Conservation (phyloP, 495 filamentous ascomycete genomes). For the Stereocaulon alpinum region DNA sequence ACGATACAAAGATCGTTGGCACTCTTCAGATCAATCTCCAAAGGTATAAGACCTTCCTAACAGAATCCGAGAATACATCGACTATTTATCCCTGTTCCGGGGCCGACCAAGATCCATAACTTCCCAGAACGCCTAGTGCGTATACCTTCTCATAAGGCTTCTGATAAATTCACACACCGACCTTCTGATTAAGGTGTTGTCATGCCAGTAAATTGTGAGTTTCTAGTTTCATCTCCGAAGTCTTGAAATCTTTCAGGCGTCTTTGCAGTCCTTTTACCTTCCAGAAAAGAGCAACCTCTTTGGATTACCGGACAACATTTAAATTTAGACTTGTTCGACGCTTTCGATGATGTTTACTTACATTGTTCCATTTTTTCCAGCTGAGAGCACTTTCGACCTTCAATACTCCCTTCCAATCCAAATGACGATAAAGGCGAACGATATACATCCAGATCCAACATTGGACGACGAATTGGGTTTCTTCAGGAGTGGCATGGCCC, state of each 20-base stretch:
- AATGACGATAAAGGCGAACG: slow-evolving; percentile 25
- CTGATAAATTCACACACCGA: neutral
- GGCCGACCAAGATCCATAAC: neutral
- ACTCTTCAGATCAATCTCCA: neutral
- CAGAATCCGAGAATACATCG: neutral
- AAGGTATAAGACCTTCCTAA: neutral
- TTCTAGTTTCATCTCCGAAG: neutral
- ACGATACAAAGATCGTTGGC: neutral
- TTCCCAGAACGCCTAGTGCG: neutral
- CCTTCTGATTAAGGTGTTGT: slow-evolving; percentile 7
- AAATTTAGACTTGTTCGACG: neutral
- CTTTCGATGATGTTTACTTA: slow-evolving; percentile 12
- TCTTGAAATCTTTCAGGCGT: neutral
- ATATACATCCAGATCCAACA: slow-evolving; percentile 25
- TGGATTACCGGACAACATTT: too few species aligned
- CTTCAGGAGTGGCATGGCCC: slow-evolving; percentile 33
- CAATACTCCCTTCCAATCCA: slow-evolving; percentile 18
- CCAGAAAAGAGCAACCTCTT: neutral
- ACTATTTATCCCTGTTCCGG: neutral
- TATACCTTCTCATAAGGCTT: neutral
- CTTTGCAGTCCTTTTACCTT: neutral
- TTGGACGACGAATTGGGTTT: slow-evolving; percentile 32
- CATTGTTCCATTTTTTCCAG: slow-evolving; percentile 9
- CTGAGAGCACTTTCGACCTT: slow-evolving; percentile 18
- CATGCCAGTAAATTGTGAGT: slow-evolving; percentile 25